These are phyloP conservation scores for Tetrapyrgos nigripes DNA, from an alignment of 1,284 basidiomycete species.

Conservation along the genomic window DNA sequence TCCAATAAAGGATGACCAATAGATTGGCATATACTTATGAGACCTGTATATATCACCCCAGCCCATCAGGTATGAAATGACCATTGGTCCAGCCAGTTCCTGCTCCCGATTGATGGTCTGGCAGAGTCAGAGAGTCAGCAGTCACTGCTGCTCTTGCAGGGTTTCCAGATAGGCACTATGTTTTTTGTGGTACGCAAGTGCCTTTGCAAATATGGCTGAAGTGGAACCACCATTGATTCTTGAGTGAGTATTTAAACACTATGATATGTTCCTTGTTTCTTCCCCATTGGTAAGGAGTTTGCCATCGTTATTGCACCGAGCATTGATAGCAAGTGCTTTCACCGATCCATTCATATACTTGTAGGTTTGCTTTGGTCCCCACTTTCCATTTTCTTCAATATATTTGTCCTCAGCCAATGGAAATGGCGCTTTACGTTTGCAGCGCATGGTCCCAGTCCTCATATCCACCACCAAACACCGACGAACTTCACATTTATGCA, in stretches of 20 bases:
- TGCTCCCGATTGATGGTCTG: slow-evolving; percentile 36
- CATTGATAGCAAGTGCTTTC: slow-evolving; percentile 9
- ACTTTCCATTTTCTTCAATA: slow-evolving; percentile 29
- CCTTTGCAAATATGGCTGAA: slow-evolving; percentile 38
- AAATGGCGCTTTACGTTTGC: slow-evolving; percentile 34
- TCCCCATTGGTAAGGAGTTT: slow-evolving; percentile 33
- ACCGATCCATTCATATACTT: slow-evolving; percentile 31
- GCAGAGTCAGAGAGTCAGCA: slow-evolving; percentile 29
- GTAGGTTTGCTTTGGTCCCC: no score
- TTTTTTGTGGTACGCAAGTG: slow-evolving; percentile 31
- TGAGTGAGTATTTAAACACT: slow-evolving; percentile 31
- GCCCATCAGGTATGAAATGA: slow-evolving; percentile 40
- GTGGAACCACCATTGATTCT: slow-evolving; percentile 36
- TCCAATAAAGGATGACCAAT: slow-evolving; percentile 33
- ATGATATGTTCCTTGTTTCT: slow-evolving; percentile 28
- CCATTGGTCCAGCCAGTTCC: slow-evolving; percentile 37
- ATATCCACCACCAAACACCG: slow-evolving; percentile 26
- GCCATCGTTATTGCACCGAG: slow-evolving; percentile 36
- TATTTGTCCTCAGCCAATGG: slow-evolving; percentile 18
- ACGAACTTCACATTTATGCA: slow-evolving; percentile 34
- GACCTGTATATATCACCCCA: slow-evolving; percentile 40
- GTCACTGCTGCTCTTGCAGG: slow-evolving; percentile 23
- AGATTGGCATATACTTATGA: slow-evolving; percentile 36
- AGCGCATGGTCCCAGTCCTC: no score
- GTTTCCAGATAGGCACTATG: slow-evolving; percentile 15